Base-by-base conservation (phyloP, 257 asterid genomes). In the Ocimum tenuiflorum region DNA sequence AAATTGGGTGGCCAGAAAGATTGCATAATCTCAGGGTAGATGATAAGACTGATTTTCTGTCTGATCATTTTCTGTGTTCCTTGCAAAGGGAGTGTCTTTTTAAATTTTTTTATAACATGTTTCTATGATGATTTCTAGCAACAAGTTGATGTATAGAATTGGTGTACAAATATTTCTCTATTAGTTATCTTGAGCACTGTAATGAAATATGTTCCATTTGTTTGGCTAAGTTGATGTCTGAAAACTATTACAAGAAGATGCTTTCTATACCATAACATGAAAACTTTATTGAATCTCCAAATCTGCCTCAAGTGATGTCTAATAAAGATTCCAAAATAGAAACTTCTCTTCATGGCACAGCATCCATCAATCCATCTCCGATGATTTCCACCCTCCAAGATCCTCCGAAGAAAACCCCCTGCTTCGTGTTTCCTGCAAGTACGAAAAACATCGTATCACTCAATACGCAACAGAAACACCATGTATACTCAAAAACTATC, bases 351-450 rank as follows among this genome's bases (percentile, higher is more conserved):
- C n/a, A n/a, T n/a, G n/a, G n/a, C n/a, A n/a, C 31, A n/a, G 24
- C 71, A 65, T 77, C 70, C n/a, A n/a, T 77, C 70, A 79, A 6
- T 79, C 82, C 63, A 48, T 65, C 0, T 51, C 20, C 20, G 75
- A 64, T 43, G 75, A 60, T 47, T 51, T 67, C 78, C 80, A 75
- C 47, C 88, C 85, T 0, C 85, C 85, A 43, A 72, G 49, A 58
- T 78, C 79, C 78, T 73, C 83, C 18, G 5, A 54, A 7, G 72
- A 27, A 57, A 51, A 71, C 6, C 57, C 78, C 47, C 61, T 36
- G 29, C 76, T 72, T 42, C 72, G 50, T 20, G 48, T 43, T 36
- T 29, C 18, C 83, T 70, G 71, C 78, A 71, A 68, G n/a, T n/a
- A n/a, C n/a, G n/a, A n/a, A n/a, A n/a, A 68, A 23, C 39, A 33